Evolutionary conservation across 78 protist species (phyloP), one percentile per base, ranked within the genome.

Genomic region (Pigoraptor vietnamica): DNA sequence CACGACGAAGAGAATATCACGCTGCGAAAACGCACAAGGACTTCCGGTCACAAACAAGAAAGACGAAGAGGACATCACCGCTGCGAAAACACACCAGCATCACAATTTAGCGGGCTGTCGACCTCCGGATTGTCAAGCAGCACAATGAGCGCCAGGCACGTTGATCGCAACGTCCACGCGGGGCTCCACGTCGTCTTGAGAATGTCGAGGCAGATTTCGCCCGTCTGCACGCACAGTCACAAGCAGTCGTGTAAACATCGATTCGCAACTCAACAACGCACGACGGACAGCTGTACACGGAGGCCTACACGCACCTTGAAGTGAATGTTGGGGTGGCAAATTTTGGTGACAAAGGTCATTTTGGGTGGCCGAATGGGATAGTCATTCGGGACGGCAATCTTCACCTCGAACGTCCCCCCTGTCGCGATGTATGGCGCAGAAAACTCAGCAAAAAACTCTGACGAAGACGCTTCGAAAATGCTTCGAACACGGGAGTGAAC

Each of bases 191-290:
- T 21, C 9, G 36, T 1, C 33, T 81, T 81, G 35, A 90, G 88
- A 1, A 90, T 90, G 67, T 90, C 92, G 2, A 90, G 88, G 88
- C 92, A 90, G 38, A 90, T 38, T 79, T 88, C 81, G 90, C 82
- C 55, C 35, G 39, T 19, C 39, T 88, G 37, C 37, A n/a, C n/a
- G 24, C 67, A 48, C 67, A 48, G 6, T 48, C 67, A 48, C 67
- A 48, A 48, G 6, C n/a, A n/a, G n/a, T n/a, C n/a, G n/a, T n/a
- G n/a, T n/a, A n/a, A n/a, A n/a, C n/a, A n/a, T n/a, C n/a, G n/a
- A n/a, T n/a, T n/a, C n/a, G n/a, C n/a, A n/a, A n/a, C n/a, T n/a
- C n/a, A n/a, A 48, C 67, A 6, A 48, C 14, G 67, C 67, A 48
- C 67, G 67, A 48, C 67, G 67, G 14, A n/a, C n/a, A n/a, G n/a